Evolutionary conservation across 306 rosid genomes (phyloP).

Genomic region (Phaseolus lunatus): DNA sequence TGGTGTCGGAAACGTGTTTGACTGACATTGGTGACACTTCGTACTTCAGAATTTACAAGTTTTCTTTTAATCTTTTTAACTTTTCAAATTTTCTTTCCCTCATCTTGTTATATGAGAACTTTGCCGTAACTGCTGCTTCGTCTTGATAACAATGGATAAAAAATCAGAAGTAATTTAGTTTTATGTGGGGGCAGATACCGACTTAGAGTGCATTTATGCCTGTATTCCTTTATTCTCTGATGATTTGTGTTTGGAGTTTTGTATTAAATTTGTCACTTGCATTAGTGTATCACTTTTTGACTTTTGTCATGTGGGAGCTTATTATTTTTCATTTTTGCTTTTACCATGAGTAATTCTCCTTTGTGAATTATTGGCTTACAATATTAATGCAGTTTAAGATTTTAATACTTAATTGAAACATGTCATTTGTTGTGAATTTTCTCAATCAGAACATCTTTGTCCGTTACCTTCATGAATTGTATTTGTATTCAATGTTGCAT

Average conservation of each 20-base stretch:
- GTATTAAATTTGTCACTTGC: background rate
- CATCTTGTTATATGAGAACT: background rate
- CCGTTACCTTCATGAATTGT: background rate
- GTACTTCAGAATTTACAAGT: background rate
- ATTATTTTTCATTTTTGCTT: constrained; percentile 7
- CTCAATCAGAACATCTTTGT: constrained; percentile 11
- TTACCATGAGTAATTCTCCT: background rate
- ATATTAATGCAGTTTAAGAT: background rate
- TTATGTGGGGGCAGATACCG: background rate
- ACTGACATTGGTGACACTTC: too few relatives aligned
- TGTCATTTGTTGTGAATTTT: background rate
- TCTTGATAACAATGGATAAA: background rate
- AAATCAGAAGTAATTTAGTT: background rate
- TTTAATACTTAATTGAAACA: background rate
- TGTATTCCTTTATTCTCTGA: background rate
- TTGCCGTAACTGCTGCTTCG: background rate
- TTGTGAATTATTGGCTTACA: background rate
- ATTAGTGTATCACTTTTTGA: background rate
- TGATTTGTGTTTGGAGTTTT: background rate
- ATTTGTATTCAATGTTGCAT: background rate
- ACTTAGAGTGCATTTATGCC: background rate
- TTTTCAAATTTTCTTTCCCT: background rate
- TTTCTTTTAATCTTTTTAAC: background rate
- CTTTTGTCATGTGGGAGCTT: background rate
- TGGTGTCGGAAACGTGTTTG: too few relatives aligned